Evolutionary conservation across 176 grass and related monocot species (phyloP).

Genomic region (Musa beccarii): DNA sequence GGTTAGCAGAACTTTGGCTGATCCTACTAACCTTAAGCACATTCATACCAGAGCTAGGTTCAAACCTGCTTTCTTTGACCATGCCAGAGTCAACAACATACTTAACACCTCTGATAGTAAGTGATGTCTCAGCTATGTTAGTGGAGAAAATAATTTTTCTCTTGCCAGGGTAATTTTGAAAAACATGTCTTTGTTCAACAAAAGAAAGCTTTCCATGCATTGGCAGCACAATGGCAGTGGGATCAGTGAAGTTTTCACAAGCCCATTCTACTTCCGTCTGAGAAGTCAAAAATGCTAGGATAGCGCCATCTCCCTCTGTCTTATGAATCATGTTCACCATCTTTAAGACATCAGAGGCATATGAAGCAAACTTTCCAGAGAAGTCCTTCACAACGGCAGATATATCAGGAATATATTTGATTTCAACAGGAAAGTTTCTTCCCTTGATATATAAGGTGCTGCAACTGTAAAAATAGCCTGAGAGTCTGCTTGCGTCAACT

Average conservation of each 20-base stretch:
- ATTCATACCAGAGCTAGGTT: constrained; percentile 64
- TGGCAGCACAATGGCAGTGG: constrained; percentile 49
- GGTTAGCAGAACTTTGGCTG: constrained; percentile 81
- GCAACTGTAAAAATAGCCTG: constrained; percentile 77
- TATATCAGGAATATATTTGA: constrained; percentile 66
- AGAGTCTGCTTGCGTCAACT: constrained; percentile 64
- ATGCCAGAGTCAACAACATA: constrained; percentile 89
- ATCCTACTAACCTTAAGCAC: constrained; percentile 77
- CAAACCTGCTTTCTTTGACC: constrained; percentile 73
- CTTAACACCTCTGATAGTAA: constrained; percentile 76
- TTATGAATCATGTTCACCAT: constrained; percentile 64
- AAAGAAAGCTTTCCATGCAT: constrained; percentile 90
- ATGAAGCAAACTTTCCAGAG: constrained; percentile 39
- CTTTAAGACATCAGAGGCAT: constrained; percentile 72
- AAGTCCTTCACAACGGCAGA: constrained; percentile 17
- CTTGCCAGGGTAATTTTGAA: constrained; percentile 69
- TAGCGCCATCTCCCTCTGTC: constrained; percentile 65
- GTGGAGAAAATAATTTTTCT: constrained; percentile 92
- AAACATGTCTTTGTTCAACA: constrained; percentile 66
- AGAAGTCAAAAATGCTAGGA: constrained; percentile 92
- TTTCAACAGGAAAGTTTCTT: constrained; percentile 78
- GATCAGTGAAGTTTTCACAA: constrained; percentile 66
- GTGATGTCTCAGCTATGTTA: constrained; percentile 87
- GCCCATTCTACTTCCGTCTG: constrained; percentile 87
- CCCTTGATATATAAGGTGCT: constrained; percentile 55